Evolutionary conservation across 306 rosid species (phyloP).

Genomic region (Arachis hypogaea): DNA sequence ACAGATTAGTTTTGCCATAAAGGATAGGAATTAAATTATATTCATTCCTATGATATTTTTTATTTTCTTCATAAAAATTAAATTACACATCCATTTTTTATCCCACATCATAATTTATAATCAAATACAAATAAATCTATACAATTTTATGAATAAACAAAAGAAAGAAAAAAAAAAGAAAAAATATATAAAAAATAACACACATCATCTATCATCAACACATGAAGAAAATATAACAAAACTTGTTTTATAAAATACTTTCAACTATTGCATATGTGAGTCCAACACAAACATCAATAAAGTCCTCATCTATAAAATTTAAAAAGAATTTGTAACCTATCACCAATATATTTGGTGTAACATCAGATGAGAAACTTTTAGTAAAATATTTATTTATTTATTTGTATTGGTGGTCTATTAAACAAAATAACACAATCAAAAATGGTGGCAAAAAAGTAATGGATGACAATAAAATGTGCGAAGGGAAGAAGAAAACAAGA

Average conservation of each 20-base stretch:
- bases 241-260: slow-evolving; percentile 51
- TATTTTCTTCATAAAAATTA: neutral
- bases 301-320: slow-evolving; percentile 81
- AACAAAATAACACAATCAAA: too few species aligned
- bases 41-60: neutral
- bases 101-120: neutral
- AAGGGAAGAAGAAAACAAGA: too few species aligned
- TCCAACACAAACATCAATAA: slow-evolving; percentile 84
- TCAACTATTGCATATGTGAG: slow-evolving; percentile 69
- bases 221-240: neutral
- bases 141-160: neutral
- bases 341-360: slow-evolving; percentile 48
- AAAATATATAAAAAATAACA: neutral
- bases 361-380: slow-evolving; percentile 72
- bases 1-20: neutral
- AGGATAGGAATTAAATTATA: neutral
- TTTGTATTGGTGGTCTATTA: too few species aligned
- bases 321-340: slow-evolving; percentile 71
- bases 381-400: too few species aligned
- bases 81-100: neutral
- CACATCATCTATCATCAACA: neutral
- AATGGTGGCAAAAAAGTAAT: too few species aligned
- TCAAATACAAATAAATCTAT: neutral
- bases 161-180: too few species aligned
- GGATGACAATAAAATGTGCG: too few species aligned